phyloP scores from a whole-genome alignment of 371 early-diverging fungal genomes.

The Saksenaea vasiformis region DNA sequence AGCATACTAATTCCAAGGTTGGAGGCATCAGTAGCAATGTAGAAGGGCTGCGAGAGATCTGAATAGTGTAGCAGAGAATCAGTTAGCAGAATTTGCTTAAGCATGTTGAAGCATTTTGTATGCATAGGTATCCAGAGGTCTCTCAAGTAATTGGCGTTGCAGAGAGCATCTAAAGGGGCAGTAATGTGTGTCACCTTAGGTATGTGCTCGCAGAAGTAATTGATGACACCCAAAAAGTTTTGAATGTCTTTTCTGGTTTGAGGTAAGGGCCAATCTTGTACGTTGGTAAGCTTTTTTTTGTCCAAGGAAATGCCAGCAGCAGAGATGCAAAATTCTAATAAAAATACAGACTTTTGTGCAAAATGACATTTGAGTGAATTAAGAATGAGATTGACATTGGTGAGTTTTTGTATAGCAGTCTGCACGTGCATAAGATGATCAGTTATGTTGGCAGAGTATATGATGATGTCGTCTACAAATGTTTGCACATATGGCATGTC shows the following conservation, averaged over 20 bases:
- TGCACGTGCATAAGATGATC: conserved; percentile 9
- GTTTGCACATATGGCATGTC: neutral
- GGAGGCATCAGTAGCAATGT: conserved; percentile 38
- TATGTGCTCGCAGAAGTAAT: conserved; percentile 26
- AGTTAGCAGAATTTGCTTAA: conserved; percentile 5
- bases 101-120: neutral
- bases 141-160: conserved; percentile 1
- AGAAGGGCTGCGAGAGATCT: conserved; percentile 21
- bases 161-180: conserved; percentile 24
- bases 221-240: conserved; percentile 21
- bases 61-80: conserved; percentile 7
- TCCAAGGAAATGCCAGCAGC: conserved; percentile 14
- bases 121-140: conserved; percentile 5
- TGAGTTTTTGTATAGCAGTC: conserved; percentile 10
- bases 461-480: conserved; percentile 12
- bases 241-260: conserved; percentile 13
- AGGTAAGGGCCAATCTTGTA: conserved; percentile 13
- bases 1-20: conserved; percentile 30
- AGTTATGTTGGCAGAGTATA: neutral
- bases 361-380: conserved; percentile 22
- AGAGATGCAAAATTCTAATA: conserved; percentile 17
- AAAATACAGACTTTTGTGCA: neutral
- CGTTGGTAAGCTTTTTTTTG: conserved; percentile 11
- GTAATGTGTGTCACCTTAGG: conserved; percentile 12
- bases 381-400: conserved; percentile 10